Evolutionary conservation across 1,139 yeast species (phyloP), one percentile per base, ranked within the genome.

Genomic region (Debaryomyces fabryi): DNA sequence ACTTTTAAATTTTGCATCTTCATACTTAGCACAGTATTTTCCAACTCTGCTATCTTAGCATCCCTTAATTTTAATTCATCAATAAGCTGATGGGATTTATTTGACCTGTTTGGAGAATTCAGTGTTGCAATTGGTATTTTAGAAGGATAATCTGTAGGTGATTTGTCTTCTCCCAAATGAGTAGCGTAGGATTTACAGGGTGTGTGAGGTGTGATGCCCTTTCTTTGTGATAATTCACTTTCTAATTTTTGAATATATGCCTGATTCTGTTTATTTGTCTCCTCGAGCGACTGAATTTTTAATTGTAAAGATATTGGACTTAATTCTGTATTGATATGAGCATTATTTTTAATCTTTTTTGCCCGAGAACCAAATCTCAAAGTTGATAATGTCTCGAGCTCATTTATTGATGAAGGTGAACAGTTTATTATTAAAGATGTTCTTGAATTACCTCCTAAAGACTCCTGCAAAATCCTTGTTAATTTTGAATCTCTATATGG

Each of bases 401-500:
- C 86, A 59, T 90, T 85, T 33, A 65, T 60, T 0, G 75, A 64
- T 0, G 88, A 78, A 0, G 93, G 89, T 0, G 96, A 87, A 54
- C 96, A 87, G 56, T 86, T 88, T 42, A 91, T 78, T 33, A 91
- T 85, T 45, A 91, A 72, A 1, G 90, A 82, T 0, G 97, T 91
- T 49, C 93, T 73, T 2, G 95, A 84, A 63, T 91, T 90, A 1
- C 97, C 97, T 3, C 96, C 96, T 23, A 91, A 70, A 0, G 96
- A 84, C 58, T 89, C 96, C 63, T 89, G 96, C 38, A 91, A 68
- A 12, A 91, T 83, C 51, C 96, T 74, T 0, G 97, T 90, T 48
- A 91, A 74, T 58, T 88, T 88, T 0, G 96, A 88, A 58, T 89
- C 96, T 51, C 96, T 73, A 58, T 88, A 89, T 0, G 96, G 96